Evolutionary conservation across 2,329 filamentous ascomycete species (phyloP), one percentile per base, ranked within the genome.

Genomic region (Alternaria brassicae): DNA sequence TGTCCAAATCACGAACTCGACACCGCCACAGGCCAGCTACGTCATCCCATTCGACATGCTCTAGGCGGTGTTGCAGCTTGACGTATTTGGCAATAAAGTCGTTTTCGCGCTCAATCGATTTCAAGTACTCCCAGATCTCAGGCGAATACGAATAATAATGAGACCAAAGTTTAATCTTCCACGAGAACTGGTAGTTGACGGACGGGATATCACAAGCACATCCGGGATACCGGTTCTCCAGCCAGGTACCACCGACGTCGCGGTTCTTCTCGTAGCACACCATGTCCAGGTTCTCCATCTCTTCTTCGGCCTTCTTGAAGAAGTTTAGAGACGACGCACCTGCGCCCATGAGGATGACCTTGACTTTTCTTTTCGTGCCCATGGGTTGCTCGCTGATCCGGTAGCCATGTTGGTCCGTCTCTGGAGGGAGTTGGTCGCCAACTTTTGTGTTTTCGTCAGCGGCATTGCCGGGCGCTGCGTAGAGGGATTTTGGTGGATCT

Each of bases 101-200:
- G 25, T 78, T 80, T n/a, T 70, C 67, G 15, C 60, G 63, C 55
- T 70, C 68, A 28, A 84, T 78, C 1, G 69, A 71, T 62, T 83
- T 82, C 59, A 83, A 75, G 56, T 85, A 84, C 17, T 74, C 68
- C 73, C 80, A 81, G 12, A 85, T 85, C 67, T 85, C 82, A 1
- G 79, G 76, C 0, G 79, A 77, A 28, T 78, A 79, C 2, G 80
- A 81, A 66, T 83, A 84, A 67, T 65, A 66, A 42, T 71, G 62
- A 12, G 62, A 68, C 82, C 81, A 84, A 0, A 77, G 66, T 56
- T 75, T 82, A 70, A 82, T 83, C 58, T 82, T 82, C 75, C 83
- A 85, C 6, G 78, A 80, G 60, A 82, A 84, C 56, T 84, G 81
- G 42, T 72, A 69, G 37, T 68, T 70, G 41, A 66, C 66, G 8